These are phyloP conservation scores for Saccharomycopsis sp. DNA, from an alignment of 805 yeast species.

Conservation along the genomic window DNA sequence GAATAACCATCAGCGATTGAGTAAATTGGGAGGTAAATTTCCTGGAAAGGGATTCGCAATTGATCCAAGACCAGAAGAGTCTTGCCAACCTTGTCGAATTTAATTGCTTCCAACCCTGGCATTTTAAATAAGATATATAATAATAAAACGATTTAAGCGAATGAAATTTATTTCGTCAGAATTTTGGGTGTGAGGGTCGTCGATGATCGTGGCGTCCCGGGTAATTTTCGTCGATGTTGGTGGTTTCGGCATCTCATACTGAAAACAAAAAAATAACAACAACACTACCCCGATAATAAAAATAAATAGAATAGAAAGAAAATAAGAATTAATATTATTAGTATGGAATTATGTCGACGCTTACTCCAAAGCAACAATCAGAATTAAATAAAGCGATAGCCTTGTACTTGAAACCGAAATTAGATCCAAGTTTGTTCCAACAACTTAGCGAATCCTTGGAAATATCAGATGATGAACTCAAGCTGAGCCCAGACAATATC, in stretches of 20 bases:
- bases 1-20: slow-evolving; percentile 69
- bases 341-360: slow-evolving; percentile 8
- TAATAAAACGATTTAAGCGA: neutral
- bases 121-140: neutral
- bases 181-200: too few relatives aligned
- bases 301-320: slow-evolving; percentile 13
- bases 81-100: slow-evolving; percentile 42
- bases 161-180: too few relatives aligned
- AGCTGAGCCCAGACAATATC: slow-evolving; percentile 26
- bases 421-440: slow-evolving; percentile 6
- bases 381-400: slow-evolving; percentile 17
- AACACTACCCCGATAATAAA: slow-evolving; percentile 12
- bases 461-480: slow-evolving; percentile 2
- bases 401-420: slow-evolving; percentile 9
- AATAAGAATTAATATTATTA: too few relatives aligned
- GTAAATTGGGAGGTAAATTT: slow-evolving; percentile 56
- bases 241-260: neutral
- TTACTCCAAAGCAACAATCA: slow-evolving; percentile 13
- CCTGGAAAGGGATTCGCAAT: slow-evolving; percentile 70
- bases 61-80: slow-evolving; percentile 70
- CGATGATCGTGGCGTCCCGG: neutral
- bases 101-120: slow-evolving; percentile 51
- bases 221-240: neutral
- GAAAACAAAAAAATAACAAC: slow-evolving; percentile 4
- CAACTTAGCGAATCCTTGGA: slow-evolving; percentile 5